These are phyloP conservation scores for Sphaerobolus stellatus DNA, from an alignment of 1,284 basidiomycete species.

Conservation along the genomic window DNA sequence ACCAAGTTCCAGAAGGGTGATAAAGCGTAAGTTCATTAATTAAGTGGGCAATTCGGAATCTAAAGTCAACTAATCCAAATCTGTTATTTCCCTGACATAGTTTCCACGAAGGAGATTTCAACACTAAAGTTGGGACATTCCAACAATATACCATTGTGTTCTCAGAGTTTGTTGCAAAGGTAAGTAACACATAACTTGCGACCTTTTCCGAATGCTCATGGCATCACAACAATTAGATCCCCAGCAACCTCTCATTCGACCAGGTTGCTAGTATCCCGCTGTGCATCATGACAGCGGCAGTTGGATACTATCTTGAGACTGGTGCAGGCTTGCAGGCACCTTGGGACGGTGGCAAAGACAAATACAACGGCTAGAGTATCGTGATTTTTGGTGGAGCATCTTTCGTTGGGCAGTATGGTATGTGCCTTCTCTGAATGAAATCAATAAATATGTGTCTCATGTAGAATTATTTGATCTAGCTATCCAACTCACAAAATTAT, in stretches of 20 bases:
- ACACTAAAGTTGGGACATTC: conserved; percentile 41
- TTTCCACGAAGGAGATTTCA: conserved; percentile 40
- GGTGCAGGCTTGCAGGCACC: conserved; percentile 15
- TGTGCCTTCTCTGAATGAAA: background rate
- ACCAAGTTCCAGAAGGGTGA: conserved; percentile 53
- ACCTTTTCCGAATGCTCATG: too few relatives aligned
- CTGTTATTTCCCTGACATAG: conserved; percentile 29
- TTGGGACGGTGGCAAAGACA: conserved; percentile 33
- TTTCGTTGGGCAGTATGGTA: conserved; percentile 39
- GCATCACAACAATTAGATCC: too few relatives aligned
- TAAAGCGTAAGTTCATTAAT: conserved; percentile 45
- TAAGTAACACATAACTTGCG: too few relatives aligned
- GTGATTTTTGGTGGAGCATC: conserved; percentile 45
- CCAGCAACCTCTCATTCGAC: conserved; percentile 43
- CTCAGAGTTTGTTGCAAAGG: conserved; percentile 44
- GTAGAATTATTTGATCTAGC: conserved; percentile 1
- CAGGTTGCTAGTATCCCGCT: conserved; percentile 37
- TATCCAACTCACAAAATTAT: conserved; percentile 48
- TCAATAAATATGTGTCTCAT: background rate
- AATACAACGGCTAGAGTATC: conserved; percentile 37
- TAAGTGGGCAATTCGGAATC: too few relatives aligned
- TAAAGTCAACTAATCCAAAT: too few relatives aligned
- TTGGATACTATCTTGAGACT: conserved; percentile 41
- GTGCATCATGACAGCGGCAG: conserved; percentile 36
- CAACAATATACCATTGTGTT: conserved; percentile 49